phyloP scores from a whole-genome alignment of 345 rosid genomes.

The Crucihimalaya himalaica region DNA sequence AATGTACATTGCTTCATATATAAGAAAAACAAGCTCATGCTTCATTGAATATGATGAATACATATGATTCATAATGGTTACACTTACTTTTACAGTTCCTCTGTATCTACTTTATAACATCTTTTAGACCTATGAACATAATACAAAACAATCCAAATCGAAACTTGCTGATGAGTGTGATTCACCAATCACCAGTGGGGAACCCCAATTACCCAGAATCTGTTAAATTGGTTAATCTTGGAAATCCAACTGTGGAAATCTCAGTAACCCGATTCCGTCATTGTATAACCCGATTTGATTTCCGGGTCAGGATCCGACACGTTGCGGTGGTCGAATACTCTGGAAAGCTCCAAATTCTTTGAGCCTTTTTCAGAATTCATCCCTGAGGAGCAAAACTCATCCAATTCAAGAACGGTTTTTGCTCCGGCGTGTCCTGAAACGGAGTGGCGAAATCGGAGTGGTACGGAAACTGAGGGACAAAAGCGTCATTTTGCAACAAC shows the following conservation, averaged over 20 bases:
- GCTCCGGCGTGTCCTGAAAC: slow-evolving; percentile 29
- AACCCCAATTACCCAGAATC: slow-evolving; percentile 32
- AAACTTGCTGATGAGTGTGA: slow-evolving; percentile 16
- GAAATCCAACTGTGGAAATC: slow-evolving; percentile 35
- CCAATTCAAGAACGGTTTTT: slow-evolving; percentile 35
- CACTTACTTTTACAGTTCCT: slow-evolving; percentile 23
- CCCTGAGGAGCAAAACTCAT: slow-evolving; percentile 21
- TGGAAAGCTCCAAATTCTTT: background rate
- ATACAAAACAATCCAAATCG: background rate
- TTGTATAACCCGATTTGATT: slow-evolving; percentile 37
- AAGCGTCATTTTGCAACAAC: slow-evolving; percentile 52
- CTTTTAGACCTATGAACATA: background rate
- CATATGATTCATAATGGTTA: slow-evolving; percentile 19
- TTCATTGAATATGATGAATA: slow-evolving; percentile 35
- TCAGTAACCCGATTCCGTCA: slow-evolving; percentile 46
- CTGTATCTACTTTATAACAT: background rate
- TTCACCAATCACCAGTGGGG: background rate
- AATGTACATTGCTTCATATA: slow-evolving; percentile 39
- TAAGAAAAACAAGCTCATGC: slow-evolving; percentile 32
- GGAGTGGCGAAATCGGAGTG: slow-evolving; percentile 32
- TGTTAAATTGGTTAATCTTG: slow-evolving; percentile 13
- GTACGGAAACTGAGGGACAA: slow-evolving; percentile 48
- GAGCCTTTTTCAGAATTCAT: background rate
- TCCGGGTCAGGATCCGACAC: slow-evolving; percentile 45
- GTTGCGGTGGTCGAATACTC: slow-evolving; percentile 3